Base-by-base conservation (phyloP, 108 stramenopile species). In the Cyclotella sp. region DNA sequence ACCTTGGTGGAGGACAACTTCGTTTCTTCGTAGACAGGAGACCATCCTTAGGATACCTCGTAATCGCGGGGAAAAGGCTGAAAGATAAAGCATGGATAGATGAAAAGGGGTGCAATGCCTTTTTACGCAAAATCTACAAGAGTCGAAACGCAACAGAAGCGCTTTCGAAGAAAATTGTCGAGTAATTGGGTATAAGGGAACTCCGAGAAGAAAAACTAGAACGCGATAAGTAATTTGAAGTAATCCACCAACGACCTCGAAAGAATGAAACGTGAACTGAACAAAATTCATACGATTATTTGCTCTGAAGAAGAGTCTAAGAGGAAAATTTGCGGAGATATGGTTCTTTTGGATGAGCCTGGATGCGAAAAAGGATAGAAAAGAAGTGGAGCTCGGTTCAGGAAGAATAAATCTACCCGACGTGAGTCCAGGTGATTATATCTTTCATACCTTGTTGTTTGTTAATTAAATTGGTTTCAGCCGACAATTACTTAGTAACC, bases 271-370 rank as follows among this genome's bases (percentile, higher is more conserved):
- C 83, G 70, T 34, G 79, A 84, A 43, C 43, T 82, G 43, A 70
- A 73, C 15, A 76, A 61, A 46, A 77, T 85, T 49, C 87, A 92
- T 54, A 62, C 69, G 30, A 53, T 74, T 61, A 74, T 95, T 30
- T 81, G 70, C 26, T 49, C 63, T 16, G 93, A 94, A 68, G 95
- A 96, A 78, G 95, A 96, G 51, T 93, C 95, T 16, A 93, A 94
- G 87, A 81, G 93, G 11, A 79, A 91, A 3, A 92, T 91, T 40
- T 96, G 21, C 73, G 93, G 18, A 79, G 92, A 45, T 96, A 96
- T 72, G 85, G 90, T 83, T 34, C 83, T 76, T 40, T 67, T 82
- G 51, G 85, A 83, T 9, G 88, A 88, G 47, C 65, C 83, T 0
- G 86, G 84, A 34, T 74, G 82, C 45, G 82, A 69, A 28, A n/a